Evolutionary conservation across 441 rosid genomes (phyloP), one percentile per base, ranked within the genome.

Genomic region (Populus hybrid): DNA sequence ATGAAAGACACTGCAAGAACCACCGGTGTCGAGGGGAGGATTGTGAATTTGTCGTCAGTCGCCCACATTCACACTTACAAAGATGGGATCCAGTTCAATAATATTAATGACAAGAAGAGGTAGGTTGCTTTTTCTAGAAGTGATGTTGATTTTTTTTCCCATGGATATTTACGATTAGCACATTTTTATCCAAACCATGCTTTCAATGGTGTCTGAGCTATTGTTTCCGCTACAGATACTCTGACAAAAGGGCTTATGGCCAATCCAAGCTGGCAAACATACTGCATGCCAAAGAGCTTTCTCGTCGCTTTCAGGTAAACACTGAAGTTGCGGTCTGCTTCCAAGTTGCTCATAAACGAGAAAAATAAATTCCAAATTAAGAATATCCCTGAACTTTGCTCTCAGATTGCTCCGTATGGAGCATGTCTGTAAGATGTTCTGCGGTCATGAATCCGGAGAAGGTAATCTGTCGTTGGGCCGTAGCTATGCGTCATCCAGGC

Each of bases 231-330:
- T 70, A 73, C 87, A 95, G 98, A 35, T 95, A 94, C 57, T 84
- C 89, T 71, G 97, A 94, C 81, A 92, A 88, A 85, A 90, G 78
- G 74, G 99, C 99, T 8, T 93, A 95, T 76, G 99, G 98, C 32
- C 98, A 95, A 74, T 95, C 99, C 70, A 95, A 95, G 80, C 75
- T 95, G 63, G 92, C 99, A 30, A 94, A 90, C 86, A 82, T 95
- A 67, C 83, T 95, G 23, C 99, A 94, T 32, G 88, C 92, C 84
- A 92, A 86, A 46, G 97, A 91, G 86, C 95, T 95, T 75, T 86
- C 96, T 67, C 98, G 93, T 80, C 90, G 84, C 74, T 78, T 95
- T 71, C 79, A 92, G 94, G 99, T 94, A 63, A 69, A 24, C 50
- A 40, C 40, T 18, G n/a, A 18, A 50, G 28, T n/a, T 42, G 36